phyloP scores from a whole-genome alignment of 768 basidiomycete genomes.

The Suillus decipiens region DNA sequence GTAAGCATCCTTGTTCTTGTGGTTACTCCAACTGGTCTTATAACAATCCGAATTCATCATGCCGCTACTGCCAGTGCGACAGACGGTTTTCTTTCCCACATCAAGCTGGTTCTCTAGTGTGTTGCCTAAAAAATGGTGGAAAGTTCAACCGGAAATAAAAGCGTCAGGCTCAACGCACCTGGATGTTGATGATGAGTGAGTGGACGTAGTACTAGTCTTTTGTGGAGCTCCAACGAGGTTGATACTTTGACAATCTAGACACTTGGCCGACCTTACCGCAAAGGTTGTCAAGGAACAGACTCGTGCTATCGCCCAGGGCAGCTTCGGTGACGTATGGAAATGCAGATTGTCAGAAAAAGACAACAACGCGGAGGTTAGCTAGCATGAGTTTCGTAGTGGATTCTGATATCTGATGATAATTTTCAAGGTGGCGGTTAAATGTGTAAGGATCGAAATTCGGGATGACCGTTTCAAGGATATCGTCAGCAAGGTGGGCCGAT shows the following conservation, averaged over 20 bases:
- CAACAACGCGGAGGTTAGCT: constrained; percentile 21
- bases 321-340: constrained; percentile 16
- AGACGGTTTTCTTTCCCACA: not conserved
- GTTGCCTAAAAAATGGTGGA: not conserved
- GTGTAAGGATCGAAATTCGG: constrained; percentile 24
- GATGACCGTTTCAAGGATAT: constrained; percentile 8
- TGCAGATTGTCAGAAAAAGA: constrained; percentile 22
- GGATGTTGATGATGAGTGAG: too few relatives aligned
- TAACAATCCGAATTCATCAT: too few relatives aligned
- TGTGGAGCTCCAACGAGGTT: not conserved
- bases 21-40: too few relatives aligned
- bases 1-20: too few relatives aligned
- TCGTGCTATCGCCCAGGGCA: constrained; percentile 25
- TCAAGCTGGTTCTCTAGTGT: not conserved
- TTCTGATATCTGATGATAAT: not conserved
- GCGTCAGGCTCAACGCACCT: too few relatives aligned
- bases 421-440: constrained; percentile 29
- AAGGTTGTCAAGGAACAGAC: constrained; percentile 15
- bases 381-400: not conserved
- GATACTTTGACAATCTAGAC: not conserved
- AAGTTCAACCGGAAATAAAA: not conserved
- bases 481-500: constrained; percentile 17
- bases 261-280: constrained; percentile 14
- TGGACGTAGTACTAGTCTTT: not conserved
- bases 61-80: too few relatives aligned